Conservation (phyloP, 129 eudicot species). For the Lactuca sativa region DNA sequence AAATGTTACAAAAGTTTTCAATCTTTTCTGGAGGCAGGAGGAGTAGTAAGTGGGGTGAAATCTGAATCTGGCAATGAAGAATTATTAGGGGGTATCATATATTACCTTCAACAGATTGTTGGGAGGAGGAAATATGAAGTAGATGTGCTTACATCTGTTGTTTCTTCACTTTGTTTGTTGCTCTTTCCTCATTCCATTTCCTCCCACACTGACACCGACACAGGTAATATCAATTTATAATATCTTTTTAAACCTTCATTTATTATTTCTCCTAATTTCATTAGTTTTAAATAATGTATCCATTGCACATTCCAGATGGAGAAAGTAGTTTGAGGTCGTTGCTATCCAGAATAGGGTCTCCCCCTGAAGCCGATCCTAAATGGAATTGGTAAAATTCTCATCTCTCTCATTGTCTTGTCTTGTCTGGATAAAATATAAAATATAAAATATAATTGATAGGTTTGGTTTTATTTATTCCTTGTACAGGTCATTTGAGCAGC, state of each 20-base stretch:
- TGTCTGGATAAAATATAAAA: too few species aligned
- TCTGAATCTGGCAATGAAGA: conserved; percentile 43
- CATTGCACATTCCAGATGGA: conserved; percentile 27
- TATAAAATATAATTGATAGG: not conserved
- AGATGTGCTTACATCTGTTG: conserved; percentile 67
- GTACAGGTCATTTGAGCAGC: conserved; percentile 69
- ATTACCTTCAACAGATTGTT: conserved; percentile 70
- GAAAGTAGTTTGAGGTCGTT: conserved; percentile 42
- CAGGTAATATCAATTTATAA: too few species aligned
- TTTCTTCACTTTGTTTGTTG: conserved; percentile 72
- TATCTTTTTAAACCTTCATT: too few species aligned
- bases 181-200: conserved; percentile 36
- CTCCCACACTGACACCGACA: conserved; percentile 1
- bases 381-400: conserved; percentile 80
- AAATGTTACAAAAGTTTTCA: conserved; percentile 31
- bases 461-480: not conserved
- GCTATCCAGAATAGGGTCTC: conserved; percentile 60
- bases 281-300: not conserved
- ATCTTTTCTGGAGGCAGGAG: conserved; percentile 43
- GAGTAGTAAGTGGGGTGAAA: not conserved
- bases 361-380: conserved; percentile 60
- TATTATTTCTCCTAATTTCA: too few species aligned
- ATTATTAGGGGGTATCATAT: conserved; percentile 47
- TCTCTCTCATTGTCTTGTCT: too few species aligned
- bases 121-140: conserved; percentile 44